Percentiles rank a stretch among this genome's conserved stretches.
phyloP scores from a whole-genome alignment of 2,329 filamentous ascomycete species.

The Trichoderma sp. region DNA sequence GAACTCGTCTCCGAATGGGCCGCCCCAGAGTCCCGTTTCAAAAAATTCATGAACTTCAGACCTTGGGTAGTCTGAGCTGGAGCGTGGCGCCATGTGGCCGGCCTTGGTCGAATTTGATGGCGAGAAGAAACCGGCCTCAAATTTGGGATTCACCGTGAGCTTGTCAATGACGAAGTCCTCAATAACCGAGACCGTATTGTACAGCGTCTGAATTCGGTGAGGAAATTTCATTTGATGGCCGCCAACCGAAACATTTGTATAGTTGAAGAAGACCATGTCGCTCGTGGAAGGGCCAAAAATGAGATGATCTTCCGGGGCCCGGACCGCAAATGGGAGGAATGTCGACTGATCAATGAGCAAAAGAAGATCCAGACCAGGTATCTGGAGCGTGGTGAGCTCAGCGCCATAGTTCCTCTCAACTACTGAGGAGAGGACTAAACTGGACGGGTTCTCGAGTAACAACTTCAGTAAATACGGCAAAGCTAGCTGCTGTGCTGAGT shows the following conservation, averaged over 20 bases:
- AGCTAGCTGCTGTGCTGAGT: neutral
- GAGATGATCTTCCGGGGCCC: neutral
- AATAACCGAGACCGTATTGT: neutral
- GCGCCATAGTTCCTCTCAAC: neutral
- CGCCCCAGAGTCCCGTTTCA: neutral
- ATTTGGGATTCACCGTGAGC: neutral
- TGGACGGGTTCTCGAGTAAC: neutral
- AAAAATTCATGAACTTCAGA: neutral
- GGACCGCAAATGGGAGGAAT: neutral
- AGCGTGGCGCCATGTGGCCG: neutral
- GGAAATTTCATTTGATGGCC: neutral
- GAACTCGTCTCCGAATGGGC: neutral
- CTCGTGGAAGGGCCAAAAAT: neutral
- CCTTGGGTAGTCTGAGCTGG: neutral
- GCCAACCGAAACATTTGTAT: neutral
- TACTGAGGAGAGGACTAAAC: neutral
- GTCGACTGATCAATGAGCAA: neutral
- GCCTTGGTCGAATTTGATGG: neutral
- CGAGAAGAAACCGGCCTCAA: neutral
- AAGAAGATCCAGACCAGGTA: neutral
- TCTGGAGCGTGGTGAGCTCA: neutral
- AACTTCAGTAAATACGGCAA: neutral
- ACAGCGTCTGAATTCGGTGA: neutral
- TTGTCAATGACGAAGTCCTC: neutral
- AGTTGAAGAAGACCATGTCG: neutral